These are phyloP conservation scores for Volvariella surrecta DNA, from an alignment of 1,284 basidiomycete species.

Conservation along the genomic window DNA sequence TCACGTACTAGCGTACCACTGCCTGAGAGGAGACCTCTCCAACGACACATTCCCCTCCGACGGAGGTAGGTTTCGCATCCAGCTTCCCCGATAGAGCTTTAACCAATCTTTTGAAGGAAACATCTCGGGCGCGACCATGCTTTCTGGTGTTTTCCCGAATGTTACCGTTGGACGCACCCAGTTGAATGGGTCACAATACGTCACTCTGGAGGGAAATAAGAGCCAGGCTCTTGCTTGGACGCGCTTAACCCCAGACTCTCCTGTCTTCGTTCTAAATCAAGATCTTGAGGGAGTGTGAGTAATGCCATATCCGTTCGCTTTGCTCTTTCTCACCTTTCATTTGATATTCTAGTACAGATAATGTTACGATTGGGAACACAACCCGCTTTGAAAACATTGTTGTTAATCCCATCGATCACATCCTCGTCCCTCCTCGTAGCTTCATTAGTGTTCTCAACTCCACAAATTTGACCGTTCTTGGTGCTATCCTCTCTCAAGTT, in stretches of 20 bases:
- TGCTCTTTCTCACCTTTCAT: background rate
- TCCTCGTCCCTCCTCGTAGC: constrained; percentile 46
- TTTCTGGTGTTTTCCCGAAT: constrained; percentile 35
- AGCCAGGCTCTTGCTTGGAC: constrained; percentile 62
- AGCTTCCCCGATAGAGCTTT: constrained; percentile 8
- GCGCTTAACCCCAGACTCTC: constrained; percentile 27
- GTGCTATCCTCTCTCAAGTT: constrained; percentile 19
- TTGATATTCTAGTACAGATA: constrained; percentile 17
- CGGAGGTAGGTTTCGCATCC: background rate
- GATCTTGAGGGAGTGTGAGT: constrained; percentile 23
- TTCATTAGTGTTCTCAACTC: constrained; percentile 34
- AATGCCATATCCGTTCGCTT: background rate
- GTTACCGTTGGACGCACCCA: constrained; percentile 59
- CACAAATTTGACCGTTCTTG: constrained; percentile 25
- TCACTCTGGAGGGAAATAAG: constrained; percentile 45
- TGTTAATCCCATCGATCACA: constrained; percentile 41
- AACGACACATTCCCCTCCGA: constrained; percentile 18
- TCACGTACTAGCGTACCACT: constrained; percentile 49
- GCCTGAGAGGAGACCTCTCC: constrained; percentile 46
- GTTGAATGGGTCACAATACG: constrained; percentile 37
- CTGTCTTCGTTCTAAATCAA: constrained; percentile 47
- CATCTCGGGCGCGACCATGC: constrained; percentile 10
- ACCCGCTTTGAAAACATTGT: constrained; percentile 38
- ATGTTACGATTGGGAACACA: constrained; percentile 37
- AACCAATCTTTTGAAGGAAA: background rate